Percentiles rank a stretch among this genome's conserved stretches.
Evolutionary conservation across 2,329 filamentous ascomycete genomes (phyloP).

Genomic region (Nemania sp.): DNA sequence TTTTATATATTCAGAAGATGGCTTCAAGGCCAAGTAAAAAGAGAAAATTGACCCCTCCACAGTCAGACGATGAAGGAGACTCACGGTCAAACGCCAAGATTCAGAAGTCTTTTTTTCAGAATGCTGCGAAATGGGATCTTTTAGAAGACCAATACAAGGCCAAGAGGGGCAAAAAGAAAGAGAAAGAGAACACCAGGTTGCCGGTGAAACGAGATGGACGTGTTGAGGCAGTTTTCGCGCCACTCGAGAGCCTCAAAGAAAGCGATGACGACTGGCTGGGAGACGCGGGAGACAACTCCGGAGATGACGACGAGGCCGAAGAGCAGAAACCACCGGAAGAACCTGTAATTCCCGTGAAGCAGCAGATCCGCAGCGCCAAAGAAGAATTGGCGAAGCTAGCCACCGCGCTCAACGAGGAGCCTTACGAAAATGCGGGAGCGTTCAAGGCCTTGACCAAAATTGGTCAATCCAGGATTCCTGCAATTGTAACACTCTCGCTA

Average conservation of each 20-base stretch:
- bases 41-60: constrained; percentile 68
- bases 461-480: constrained; percentile 74
- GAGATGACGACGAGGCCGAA: constrained; percentile 53
- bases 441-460: constrained; percentile 84
- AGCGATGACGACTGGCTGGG: constrained; percentile 75
- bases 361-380: constrained; percentile 88
- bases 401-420: constrained; percentile 85
- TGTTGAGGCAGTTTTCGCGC: constrained; percentile 69
- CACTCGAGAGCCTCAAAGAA: constrained; percentile 70
- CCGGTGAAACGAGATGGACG: constrained; percentile 86
- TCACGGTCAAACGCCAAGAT: constrained; percentile 53
- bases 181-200: constrained; percentile 77
- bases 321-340: constrained; percentile 55
- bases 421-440: constrained; percentile 86
- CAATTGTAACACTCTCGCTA: constrained; percentile 86
- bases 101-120: constrained; percentile 77
- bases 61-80: constrained; percentile 59
- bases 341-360: constrained; percentile 76
- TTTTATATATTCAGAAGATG: constrained; percentile 52
- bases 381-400: constrained; percentile 92
- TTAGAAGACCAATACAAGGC: constrained; percentile 84
- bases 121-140: constrained; percentile 86
- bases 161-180: constrained; percentile 78
- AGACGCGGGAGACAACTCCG: constrained; percentile 66
- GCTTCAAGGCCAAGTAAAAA: constrained; percentile 65